Percentiles rank a stretch among this genome's conserved stretches.
These are phyloP conservation scores for Ustilago esculenta DNA, from an alignment of 1,284 basidiomycete species.

Conservation along the genomic window DNA sequence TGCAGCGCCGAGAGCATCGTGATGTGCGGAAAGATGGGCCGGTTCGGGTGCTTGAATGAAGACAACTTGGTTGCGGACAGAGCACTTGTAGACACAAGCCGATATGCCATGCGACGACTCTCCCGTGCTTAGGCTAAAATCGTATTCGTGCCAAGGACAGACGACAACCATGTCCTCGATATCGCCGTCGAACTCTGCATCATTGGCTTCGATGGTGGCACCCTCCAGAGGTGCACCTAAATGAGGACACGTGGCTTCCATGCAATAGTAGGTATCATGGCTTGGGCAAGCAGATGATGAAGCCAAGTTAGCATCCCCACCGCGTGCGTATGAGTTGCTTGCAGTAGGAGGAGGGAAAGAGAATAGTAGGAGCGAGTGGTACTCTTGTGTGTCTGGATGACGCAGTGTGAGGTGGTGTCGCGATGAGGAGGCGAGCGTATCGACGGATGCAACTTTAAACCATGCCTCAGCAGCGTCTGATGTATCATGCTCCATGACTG, in stretches of 20 bases:
- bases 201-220: conserved; percentile 73
- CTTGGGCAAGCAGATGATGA: conserved; percentile 5
- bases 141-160: conserved; percentile 82
- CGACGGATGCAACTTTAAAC: conserved; percentile 20
- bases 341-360: conserved; percentile 38
- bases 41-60: conserved; percentile 50
- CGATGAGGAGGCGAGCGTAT: conserved; percentile 37
- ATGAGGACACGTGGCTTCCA: conserved; percentile 86
- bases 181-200: conserved; percentile 69
- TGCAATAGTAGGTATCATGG: conserved; percentile 72
- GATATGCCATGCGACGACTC: conserved; percentile 79
- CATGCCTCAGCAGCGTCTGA: conserved; percentile 9
- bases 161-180: conserved; percentile 69
- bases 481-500: no score
- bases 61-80: conserved; percentile 69
- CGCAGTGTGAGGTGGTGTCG: conserved; percentile 61
- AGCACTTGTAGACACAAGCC: conserved; percentile 80
- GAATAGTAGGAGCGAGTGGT: conserved; percentile 60
- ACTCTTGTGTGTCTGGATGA: conserved; percentile 37
- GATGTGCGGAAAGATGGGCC: neutral
- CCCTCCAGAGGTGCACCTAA: conserved; percentile 83
- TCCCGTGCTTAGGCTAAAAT: conserved; percentile 77
- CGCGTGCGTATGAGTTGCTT: no score
- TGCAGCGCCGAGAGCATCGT: conserved; percentile 1
- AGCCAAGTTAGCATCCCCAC: no score